phyloP scores from a whole-genome alignment of 2,329 filamentous ascomycete genomes.

The Sporothrix pseudoabietina region DNA sequence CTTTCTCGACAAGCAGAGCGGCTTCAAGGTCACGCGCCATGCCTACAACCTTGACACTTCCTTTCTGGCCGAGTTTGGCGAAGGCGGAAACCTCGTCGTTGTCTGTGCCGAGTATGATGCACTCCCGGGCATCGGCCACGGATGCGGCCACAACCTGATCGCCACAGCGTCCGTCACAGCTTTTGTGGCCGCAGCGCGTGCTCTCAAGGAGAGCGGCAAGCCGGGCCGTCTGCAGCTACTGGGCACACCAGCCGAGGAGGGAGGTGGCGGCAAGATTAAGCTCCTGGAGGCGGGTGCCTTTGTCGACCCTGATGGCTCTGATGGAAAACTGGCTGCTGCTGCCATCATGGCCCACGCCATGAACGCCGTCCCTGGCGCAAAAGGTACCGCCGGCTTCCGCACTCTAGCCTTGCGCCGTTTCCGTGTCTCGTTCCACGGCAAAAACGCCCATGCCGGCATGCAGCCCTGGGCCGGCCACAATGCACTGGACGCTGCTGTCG shows the following conservation, averaged over 20 bases:
- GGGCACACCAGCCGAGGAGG: conserved; percentile 51
- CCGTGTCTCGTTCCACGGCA: conserved; percentile 46
- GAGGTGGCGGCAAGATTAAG: conserved; percentile 49
- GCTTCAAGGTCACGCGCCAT: conserved; percentile 50
- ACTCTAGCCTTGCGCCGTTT: conserved; percentile 36
- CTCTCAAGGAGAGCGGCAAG: conserved; percentile 33
- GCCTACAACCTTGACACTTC: conserved; percentile 55
- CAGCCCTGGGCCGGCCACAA: conserved; percentile 52
- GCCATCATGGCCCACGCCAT: conserved; percentile 31
- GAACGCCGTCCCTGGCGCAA: background rate
- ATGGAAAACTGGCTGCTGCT: background rate
- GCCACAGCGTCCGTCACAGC: conserved; percentile 44
- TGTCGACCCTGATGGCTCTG: background rate
- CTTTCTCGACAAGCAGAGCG: conserved; percentile 46
- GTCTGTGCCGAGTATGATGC: conserved; percentile 39
- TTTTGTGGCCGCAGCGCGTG: conserved; percentile 41
- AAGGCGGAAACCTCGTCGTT: conserved; percentile 32
- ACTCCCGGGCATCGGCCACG: conserved; percentile 46
- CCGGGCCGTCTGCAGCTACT: conserved; percentile 40
- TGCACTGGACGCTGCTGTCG: conserved; percentile 50
- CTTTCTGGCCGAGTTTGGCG: conserved; percentile 45
- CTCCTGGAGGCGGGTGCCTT: conserved; percentile 48
- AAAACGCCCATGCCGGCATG: conserved; percentile 49
- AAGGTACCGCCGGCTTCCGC: conserved; percentile 13
- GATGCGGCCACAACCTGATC: conserved; percentile 50